phyloP scores from a whole-genome alignment of 371 early-diverging fungal genomes.

The Mycotypha africana region DNA sequence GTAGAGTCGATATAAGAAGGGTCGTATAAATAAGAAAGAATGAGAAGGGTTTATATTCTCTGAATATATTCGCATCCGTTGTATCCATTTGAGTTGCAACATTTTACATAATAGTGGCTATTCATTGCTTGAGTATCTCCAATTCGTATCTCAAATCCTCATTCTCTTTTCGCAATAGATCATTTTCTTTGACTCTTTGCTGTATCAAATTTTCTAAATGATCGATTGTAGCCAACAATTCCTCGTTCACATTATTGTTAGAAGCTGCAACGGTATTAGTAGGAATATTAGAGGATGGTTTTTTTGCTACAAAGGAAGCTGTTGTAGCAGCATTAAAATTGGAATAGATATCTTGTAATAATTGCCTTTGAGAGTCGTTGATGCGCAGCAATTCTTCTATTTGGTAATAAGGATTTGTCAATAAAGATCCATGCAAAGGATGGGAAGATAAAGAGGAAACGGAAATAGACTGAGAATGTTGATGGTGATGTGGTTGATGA shows the following conservation, averaged over 20 bases:
- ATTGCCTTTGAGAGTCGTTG: slow-evolving; percentile 25
- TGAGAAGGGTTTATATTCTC: too few species aligned
- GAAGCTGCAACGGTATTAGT: background rate
- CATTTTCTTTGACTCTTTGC: slow-evolving; percentile 42
- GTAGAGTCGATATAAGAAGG: too few species aligned
- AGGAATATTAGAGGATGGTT: too few species aligned
- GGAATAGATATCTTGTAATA: slow-evolving; percentile 29
- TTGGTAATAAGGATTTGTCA: slow-evolving; percentile 14
- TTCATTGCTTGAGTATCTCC: slow-evolving; percentile 10
- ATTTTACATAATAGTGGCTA: too few species aligned
- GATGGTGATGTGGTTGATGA: slow-evolving; percentile 4
- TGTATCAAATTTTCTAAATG: slow-evolving; percentile 42
- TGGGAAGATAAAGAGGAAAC: too few species aligned
- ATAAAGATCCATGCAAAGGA: background rate
- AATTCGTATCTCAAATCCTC: slow-evolving; percentile 16
- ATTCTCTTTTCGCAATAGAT: slow-evolving; percentile 42
- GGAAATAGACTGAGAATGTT: too few species aligned
- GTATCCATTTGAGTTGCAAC: too few species aligned
- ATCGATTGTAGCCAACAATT: slow-evolving; percentile 7
- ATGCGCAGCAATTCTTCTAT: slow-evolving; percentile 29
- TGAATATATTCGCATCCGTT: too few species aligned
- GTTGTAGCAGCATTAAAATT: background rate
- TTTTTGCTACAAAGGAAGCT: background rate
- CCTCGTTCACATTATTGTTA: background rate
- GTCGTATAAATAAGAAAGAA: too few species aligned